These are phyloP conservation scores for Boletellus ananas DNA, from an alignment of 768 basidiomycete species.

Conservation along the genomic window DNA sequence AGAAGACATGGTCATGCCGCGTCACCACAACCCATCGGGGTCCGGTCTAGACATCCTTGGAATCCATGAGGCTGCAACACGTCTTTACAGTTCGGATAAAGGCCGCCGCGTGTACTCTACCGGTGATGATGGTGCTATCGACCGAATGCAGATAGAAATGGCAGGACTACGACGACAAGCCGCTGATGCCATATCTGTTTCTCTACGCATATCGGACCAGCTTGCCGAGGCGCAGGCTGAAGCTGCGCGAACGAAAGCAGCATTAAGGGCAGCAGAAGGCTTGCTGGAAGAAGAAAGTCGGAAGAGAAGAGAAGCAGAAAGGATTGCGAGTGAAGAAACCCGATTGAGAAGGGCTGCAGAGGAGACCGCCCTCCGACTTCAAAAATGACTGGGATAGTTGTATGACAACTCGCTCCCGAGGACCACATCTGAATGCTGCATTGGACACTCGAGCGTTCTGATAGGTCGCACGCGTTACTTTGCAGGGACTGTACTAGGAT, in stretches of 20 bases:
- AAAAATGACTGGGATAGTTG: conserved; percentile 20
- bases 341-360: conserved; percentile 48
- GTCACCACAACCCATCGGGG: conserved; percentile 40
- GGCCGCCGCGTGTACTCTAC: conserved; percentile 22
- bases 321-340: conserved; percentile 45
- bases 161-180: conserved; percentile 60
- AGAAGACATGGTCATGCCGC: conserved; percentile 52
- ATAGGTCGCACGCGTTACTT: background rate
- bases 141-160: conserved; percentile 65
- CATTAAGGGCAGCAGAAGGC: conserved; percentile 51
- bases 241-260: conserved; percentile 49
- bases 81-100: conserved; percentile 40
- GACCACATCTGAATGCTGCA: background rate
- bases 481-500: conserved; percentile 4
- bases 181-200: conserved; percentile 62
- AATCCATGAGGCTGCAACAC: conserved; percentile 34
- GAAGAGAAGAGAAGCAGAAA: conserved; percentile 57
- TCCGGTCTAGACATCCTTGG: conserved; percentile 37
- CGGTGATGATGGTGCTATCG: conserved; percentile 45
- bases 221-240: conserved; percentile 65
- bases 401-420: background rate
- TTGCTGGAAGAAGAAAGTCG: conserved; percentile 58
- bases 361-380: conserved; percentile 40
- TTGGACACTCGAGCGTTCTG: background rate
- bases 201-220: conserved; percentile 64